Percentiles rank a stretch among this genome's conserved stretches.
Evolutionary conservation across 495 filamentous ascomycete genomes (phyloP).

Genomic region (Melanomma pulvis-pyrius): DNA sequence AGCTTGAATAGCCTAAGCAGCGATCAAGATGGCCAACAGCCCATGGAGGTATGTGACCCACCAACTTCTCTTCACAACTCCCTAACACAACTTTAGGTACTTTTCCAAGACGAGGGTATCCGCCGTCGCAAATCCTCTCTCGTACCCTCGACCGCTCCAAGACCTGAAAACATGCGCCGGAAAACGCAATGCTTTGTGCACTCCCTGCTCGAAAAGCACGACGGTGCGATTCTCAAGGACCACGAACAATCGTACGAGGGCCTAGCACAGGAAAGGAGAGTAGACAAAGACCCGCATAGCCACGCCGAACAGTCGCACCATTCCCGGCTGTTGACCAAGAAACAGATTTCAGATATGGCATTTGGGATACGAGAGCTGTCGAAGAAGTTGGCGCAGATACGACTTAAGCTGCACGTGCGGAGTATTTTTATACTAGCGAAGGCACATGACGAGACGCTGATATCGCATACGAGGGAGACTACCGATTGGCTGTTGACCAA

Average conservation of each 20-base stretch:
- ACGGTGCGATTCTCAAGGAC: conserved; percentile 21
- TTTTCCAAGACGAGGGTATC: conserved; percentile 69
- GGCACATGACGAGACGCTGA: conserved; percentile 78
- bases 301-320: conserved; percentile 40
- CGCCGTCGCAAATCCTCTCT: conserved; percentile 87
- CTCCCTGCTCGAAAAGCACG: conserved; percentile 63
- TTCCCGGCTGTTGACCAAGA: conserved; percentile 81
- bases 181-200: conserved; percentile 82
- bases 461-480: conserved; percentile 75
- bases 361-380: conserved; percentile 90
- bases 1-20: conserved; percentile 19
- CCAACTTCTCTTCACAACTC: neutral
- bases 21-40: conserved; percentile 33
- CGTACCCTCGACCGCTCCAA: conserved; percentile 58
- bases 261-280: conserved; percentile 34
- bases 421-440: conserved; percentile 90
- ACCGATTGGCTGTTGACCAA: conserved; percentile 80
- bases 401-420: conserved; percentile 76
- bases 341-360: conserved; percentile 92
- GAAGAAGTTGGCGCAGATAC: conserved; percentile 78
- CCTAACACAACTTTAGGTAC: conserved; percentile 57
- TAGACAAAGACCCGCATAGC: conserved; percentile 43
- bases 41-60: conserved; percentile 32
- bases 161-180: conserved; percentile 48
- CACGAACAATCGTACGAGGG: conserved; percentile 37